These are phyloP conservation scores for Pseudogymnoascus sp. DNA, from an alignment of 2,329 filamentous ascomycete genomes.

Conservation along the genomic window DNA sequence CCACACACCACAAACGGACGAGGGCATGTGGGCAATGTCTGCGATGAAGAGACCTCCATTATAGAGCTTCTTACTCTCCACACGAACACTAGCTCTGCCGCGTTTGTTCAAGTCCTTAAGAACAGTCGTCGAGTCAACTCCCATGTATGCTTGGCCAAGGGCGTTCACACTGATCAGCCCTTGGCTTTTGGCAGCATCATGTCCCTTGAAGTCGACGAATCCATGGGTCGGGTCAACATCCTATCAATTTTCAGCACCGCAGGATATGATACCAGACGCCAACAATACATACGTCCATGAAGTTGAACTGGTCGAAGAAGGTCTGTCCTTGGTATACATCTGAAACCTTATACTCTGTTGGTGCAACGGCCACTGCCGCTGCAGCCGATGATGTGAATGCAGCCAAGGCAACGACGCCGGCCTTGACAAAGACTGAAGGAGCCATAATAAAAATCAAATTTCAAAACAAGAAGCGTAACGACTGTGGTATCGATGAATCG, in stretches of 20 bases:
- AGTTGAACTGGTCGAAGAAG: constrained; percentile 43
- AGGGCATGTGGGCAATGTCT: constrained; percentile 41
- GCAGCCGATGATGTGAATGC: constrained; percentile 11
- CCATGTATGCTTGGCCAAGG: constrained; percentile 40
- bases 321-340: constrained; percentile 35
- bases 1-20: constrained; percentile 19
- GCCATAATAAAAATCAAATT: constrained; percentile 15
- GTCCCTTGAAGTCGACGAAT: constrained; percentile 60
- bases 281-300: constrained; percentile 36
- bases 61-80: constrained; percentile 37
- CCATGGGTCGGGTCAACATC: constrained; percentile 61
- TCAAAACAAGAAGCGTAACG: constrained; percentile 12
- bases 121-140: constrained; percentile 36
- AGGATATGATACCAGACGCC: neutral
- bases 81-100: constrained; percentile 38
- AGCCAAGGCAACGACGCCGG: constrained; percentile 18
- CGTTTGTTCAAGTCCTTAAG: constrained; percentile 26
- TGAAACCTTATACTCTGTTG: constrained; percentile 16
- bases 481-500: constrained; percentile 22
- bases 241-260: constrained; percentile 13
- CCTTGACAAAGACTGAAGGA: constrained; percentile 14
- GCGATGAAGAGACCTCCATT: constrained; percentile 39
- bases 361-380: constrained; percentile 10
- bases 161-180: constrained; percentile 47
- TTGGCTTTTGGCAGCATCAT: constrained; percentile 49